Conservation (phyloP, 768 basidiomycete genomes). For the Pisolithus orientalis region DNA sequence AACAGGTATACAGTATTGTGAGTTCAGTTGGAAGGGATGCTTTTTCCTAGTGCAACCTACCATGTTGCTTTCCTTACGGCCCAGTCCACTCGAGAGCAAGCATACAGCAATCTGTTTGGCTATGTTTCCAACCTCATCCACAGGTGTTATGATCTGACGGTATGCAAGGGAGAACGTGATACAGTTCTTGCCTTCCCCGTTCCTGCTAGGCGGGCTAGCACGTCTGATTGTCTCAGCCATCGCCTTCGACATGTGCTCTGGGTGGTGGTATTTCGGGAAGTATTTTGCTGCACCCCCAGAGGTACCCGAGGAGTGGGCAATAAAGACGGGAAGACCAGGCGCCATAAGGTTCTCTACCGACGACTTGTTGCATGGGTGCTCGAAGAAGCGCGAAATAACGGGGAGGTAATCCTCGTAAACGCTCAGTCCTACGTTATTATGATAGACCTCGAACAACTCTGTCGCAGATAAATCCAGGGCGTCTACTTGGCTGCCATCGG, state of each 20-base stretch:
- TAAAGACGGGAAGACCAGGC: slow-evolving; percentile 15
- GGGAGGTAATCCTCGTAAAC: slow-evolving; percentile 13
- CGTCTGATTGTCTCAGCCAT: slow-evolving; percentile 7
- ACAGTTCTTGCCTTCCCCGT: slow-evolving; percentile 10
- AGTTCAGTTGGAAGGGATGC: background rate
- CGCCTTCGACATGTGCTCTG: slow-evolving; percentile 13
- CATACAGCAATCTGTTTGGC: slow-evolving; percentile 8
- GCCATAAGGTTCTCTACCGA: slow-evolving; percentile 18
- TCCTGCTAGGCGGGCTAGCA: slow-evolving; percentile 2
- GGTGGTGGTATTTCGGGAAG: slow-evolving; percentile 16
- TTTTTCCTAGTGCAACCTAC: background rate
- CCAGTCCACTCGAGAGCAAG: slow-evolving; percentile 15
- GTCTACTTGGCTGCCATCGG: too few species aligned
- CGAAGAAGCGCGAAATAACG: slow-evolving; percentile 13
- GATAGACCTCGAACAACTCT: slow-evolving; percentile 4
- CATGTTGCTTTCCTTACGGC: slow-evolving; percentile 17
- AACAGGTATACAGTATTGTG: background rate
- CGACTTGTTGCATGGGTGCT: slow-evolving; percentile 12
- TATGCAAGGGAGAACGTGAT: slow-evolving; percentile 16
- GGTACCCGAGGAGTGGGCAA: slow-evolving; percentile 15
- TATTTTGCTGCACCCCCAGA: slow-evolving; percentile 10
- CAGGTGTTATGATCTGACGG: slow-evolving; percentile 6
- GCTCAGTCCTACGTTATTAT: slow-evolving; percentile 12
- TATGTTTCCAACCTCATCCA: slow-evolving; percentile 5
- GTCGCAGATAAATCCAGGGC: too few species aligned